phyloP scores from a whole-genome alignment of 768 basidiomycete species.

The Boletales sp. region DNA sequence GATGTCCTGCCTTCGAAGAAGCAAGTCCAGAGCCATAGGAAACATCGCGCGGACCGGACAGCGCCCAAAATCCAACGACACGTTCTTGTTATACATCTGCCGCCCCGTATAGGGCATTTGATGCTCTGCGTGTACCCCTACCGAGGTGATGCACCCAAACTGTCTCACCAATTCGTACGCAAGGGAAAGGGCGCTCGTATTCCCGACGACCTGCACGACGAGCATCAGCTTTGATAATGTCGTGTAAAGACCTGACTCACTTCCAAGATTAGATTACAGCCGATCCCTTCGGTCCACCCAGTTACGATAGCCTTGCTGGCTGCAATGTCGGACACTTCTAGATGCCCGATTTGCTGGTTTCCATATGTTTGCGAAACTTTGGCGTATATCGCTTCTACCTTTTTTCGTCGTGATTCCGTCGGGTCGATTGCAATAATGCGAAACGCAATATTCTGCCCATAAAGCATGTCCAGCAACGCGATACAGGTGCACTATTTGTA shows the following conservation, averaged over 20 bases:
- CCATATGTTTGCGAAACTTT: constrained; percentile 43
- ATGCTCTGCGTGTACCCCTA: constrained; percentile 63
- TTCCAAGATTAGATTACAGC: constrained; percentile 67
- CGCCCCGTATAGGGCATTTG: constrained; percentile 53
- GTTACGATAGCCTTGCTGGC: constrained; percentile 47
- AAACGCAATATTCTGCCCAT: constrained; percentile 42
- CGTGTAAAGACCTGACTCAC: constrained; percentile 30
- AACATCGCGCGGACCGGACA: constrained; percentile 80
- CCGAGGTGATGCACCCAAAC: constrained; percentile 72
- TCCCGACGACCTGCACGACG: constrained; percentile 59
- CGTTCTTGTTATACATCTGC: constrained; percentile 71
- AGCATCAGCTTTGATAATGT: not conserved
- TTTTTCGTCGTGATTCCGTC: constrained; percentile 51
- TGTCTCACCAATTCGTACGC: constrained; percentile 70
- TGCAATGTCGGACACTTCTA: constrained; percentile 49
- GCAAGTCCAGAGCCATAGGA: constrained; percentile 62
- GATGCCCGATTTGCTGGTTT: constrained; percentile 33
- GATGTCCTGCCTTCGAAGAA: constrained; percentile 67
- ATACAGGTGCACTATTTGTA: constrained; percentile 52
- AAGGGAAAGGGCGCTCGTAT: constrained; percentile 56
- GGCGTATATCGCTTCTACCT: constrained; percentile 55
- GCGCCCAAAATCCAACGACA: constrained; percentile 76
- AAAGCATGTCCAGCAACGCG: constrained; percentile 59
- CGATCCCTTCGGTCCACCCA: constrained; percentile 53
- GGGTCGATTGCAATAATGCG: constrained; percentile 66